Conservation (phyloP, 345 rosid species). For the Citrus cavaleriei region DNA sequence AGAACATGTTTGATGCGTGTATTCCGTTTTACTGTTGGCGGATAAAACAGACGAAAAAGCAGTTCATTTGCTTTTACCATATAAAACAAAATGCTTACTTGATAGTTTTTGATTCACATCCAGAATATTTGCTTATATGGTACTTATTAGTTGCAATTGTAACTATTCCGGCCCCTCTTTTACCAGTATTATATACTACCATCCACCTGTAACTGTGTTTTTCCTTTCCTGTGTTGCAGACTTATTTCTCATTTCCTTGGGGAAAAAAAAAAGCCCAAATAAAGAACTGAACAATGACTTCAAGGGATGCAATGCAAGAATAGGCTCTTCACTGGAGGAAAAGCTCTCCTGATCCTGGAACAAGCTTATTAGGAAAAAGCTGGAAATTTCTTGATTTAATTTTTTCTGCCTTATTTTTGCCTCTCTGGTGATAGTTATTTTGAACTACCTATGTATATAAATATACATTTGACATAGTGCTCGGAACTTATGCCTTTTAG, state of each 20-base stretch:
- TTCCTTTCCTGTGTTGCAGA: neutral
- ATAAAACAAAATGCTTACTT: neutral
- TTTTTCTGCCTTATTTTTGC: neutral
- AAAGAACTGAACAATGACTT: neutral
- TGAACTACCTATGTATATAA: constrained; percentile 20
- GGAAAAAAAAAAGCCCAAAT: constrained; percentile 10
- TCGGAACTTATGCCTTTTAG: constrained; percentile 7
- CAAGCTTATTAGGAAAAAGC: neutral
- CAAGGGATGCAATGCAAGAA: neutral
- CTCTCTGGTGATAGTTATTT: constrained; percentile 3
- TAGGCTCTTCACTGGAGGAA: neutral
- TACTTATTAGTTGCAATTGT: neutral
- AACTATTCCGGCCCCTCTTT: neutral
- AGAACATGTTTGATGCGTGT: neutral
- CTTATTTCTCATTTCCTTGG: neutral
- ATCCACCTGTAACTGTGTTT: neutral
- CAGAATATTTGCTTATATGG: neutral
- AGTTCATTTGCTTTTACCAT: neutral
- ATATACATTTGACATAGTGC: constrained; percentile 15
- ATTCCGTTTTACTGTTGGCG: neutral
- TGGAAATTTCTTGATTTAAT: neutral
- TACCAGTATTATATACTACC: neutral
- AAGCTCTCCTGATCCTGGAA: constrained; percentile 3
- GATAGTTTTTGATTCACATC: neutral
- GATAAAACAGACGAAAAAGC: neutral